Base-by-base conservation (phyloP, 768 basidiomycete genomes). In the Xanthoconium purpureum region DNA sequence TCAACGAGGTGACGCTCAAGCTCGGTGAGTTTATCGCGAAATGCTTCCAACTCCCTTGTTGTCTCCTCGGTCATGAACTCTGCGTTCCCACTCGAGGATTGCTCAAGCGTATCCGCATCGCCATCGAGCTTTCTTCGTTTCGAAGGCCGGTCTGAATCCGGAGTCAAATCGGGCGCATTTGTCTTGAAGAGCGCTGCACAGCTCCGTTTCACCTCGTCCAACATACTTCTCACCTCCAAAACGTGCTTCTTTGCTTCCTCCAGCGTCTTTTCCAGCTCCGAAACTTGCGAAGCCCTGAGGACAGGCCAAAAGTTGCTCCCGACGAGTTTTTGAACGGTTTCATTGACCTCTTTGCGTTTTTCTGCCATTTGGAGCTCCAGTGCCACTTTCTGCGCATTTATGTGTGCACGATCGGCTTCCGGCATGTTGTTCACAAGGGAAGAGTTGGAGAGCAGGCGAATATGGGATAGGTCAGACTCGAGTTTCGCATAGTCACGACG, bases 291-390 rank as follows among this genome's bases (percentile, higher is more conserved):
- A 7, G 55, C 48, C 20, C 63, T 66, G 4, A 74, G n/a, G 33
- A 71, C 46, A 6, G 77, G 78, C 78, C 78, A 79, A 55, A 76
- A 78, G 17, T 68, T 67, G 45, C 66, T 63, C 28, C 70, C 71
- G 6, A 74, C 50, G 14, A 79, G 69, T 20, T 62, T 68, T 33
- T 61, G 65, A 17, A 75, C 50, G 13, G 52, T 38, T 3, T 61
- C 63, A 35, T 69, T 72, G 33, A 78, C 56, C 30, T 73, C 70
- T 37, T 63, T 65, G 57, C 73, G 71, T 54, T 74, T 76, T 28
- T 18, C 56, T 6, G 66, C 66, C 38, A 60, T 55, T n/a, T 62
- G 59, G 7, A 55, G 46, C 37, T 72, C 71, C 28, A 70, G 57
- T 5, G 45, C 46, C 20, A 53, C 47, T 39, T 69, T 67, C 43